Conservation (phyloP, 495 filamentous ascomycete species). For the Penicillium crystallinum region DNA sequence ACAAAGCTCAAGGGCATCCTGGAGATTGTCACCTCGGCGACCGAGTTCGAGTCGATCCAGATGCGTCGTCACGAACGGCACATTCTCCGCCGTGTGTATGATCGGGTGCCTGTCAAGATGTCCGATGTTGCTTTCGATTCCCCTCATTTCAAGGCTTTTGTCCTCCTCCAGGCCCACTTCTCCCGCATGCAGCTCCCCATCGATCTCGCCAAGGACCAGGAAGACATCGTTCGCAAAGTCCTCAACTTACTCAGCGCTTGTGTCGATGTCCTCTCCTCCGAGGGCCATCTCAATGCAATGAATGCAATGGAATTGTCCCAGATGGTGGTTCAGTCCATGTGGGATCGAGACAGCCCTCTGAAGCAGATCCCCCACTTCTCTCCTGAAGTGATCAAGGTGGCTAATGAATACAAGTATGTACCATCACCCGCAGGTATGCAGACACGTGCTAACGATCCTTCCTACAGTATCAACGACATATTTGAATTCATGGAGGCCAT, state of each 20-base stretch:
- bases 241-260: slow-evolving; percentile 84
- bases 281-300: slow-evolving; percentile 95
- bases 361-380: slow-evolving; percentile 98
- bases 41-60: slow-evolving; percentile 92
- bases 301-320: slow-evolving; percentile 99
- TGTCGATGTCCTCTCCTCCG: slow-evolving; percentile 93
- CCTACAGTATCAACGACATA: slow-evolving; percentile 70
- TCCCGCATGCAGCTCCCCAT: slow-evolving; percentile 92
- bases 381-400: slow-evolving; percentile 74
- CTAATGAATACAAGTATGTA: slow-evolving; percentile 71
- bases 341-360: slow-evolving; percentile 93
- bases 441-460: slow-evolving; percentile 32
- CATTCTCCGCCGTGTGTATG: slow-evolving; percentile 87
- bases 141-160: slow-evolving; percentile 96
- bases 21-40: slow-evolving; percentile 95
- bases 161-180: slow-evolving; percentile 94
- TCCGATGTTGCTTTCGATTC: slow-evolving; percentile 77
- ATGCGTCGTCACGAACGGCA: slow-evolving; percentile 90
- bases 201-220: slow-evolving; percentile 96
- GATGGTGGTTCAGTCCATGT: slow-evolving; percentile 99
- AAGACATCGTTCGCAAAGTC: slow-evolving; percentile 78
- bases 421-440: neutral
- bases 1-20: slow-evolving; percentile 95
- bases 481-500: slow-evolving; percentile 99
- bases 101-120: slow-evolving; percentile 93